These are phyloP conservation scores for Mallotus japonicus DNA, from an alignment of 441 rosid species.

Conservation along the genomic window DNA sequence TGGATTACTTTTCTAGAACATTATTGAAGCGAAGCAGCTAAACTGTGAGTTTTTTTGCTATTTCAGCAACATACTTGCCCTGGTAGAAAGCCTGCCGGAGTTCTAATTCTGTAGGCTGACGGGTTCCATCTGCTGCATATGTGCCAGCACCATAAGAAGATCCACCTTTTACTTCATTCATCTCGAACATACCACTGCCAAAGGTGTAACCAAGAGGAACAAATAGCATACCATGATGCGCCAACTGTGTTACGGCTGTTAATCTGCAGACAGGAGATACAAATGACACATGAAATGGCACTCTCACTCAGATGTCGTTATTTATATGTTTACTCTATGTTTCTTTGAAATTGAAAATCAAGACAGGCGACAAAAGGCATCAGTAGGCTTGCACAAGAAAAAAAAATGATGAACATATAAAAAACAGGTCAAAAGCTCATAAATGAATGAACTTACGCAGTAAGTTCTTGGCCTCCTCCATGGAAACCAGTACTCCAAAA, in stretches of 20 bases:
- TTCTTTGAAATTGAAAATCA: neutral
- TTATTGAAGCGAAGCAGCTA: neutral
- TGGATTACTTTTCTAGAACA: neutral
- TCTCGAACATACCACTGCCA: conserved; percentile 76
- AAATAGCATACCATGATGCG: conserved; percentile 85
- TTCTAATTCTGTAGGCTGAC: conserved; percentile 76
- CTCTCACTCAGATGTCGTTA: neutral
- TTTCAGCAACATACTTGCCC: conserved; percentile 72
- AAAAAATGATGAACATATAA: neutral
- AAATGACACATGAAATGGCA: neutral
- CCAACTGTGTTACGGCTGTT: conserved; percentile 76
- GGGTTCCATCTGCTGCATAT: conserved; percentile 75
- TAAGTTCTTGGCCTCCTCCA: conserved; percentile 96
- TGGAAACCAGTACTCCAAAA: conserved; percentile 96
- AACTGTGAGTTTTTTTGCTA: conserved; percentile 61
- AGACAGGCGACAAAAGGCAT: neutral
- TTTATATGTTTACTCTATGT: too few species aligned
- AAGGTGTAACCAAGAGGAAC: conserved; percentile 86
- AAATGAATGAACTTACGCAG: conserved; percentile 57
- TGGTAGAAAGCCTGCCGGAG: conserved; percentile 76
- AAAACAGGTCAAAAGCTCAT: neutral
- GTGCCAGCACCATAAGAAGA: conserved; percentile 87
- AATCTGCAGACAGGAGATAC: conserved; percentile 37
- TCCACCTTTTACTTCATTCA: conserved; percentile 84
- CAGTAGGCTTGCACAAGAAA: neutral